Evolutionary conservation across 495 filamentous ascomycete species (phyloP).

Genomic region (Penicillium desertorum): DNA sequence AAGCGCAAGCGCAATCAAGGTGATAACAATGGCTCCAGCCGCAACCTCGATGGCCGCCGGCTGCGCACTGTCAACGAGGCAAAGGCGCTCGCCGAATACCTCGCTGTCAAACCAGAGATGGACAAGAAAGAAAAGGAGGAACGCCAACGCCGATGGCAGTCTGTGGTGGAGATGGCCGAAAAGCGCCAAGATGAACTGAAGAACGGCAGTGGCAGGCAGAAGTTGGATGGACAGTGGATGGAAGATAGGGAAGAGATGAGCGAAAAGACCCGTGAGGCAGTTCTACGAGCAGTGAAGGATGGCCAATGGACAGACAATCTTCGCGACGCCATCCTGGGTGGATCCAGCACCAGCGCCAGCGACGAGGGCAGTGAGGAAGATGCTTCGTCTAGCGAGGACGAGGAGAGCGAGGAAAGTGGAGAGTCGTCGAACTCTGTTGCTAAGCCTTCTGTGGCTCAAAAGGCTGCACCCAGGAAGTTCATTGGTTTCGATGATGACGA

Average conservation of each 20-base stretch:
- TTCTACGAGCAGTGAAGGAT: conserved; percentile 70
- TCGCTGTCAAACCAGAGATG: conserved; percentile 96
- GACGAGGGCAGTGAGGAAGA: conserved; percentile 44
- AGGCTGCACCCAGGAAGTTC: conserved; percentile 52
- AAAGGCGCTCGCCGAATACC: conserved; percentile 90
- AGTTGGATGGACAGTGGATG: conserved; percentile 87
- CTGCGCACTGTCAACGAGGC: conserved; percentile 91
- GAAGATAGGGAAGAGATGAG: conserved; percentile 85
- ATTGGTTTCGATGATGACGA: conserved; percentile 90
- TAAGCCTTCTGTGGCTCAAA: conserved; percentile 30
- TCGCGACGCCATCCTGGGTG: conserved; percentile 42
- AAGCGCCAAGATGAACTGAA: conserved; percentile 75
- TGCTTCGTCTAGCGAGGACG: conserved; percentile 45
- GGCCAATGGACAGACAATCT: conserved; percentile 53
- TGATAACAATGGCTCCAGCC: conserved; percentile 81
- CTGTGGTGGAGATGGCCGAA: conserved; percentile 80
- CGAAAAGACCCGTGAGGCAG: conserved; percentile 81
- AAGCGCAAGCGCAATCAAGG: conserved; percentile 84
- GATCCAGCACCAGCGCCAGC: conserved; percentile 53
- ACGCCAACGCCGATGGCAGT: conserved; percentile 74
- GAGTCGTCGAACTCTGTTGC: conserved; percentile 20
- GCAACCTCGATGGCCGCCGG: conserved; percentile 90
- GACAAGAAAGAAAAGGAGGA: conserved; percentile 87
- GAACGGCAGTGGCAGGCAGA: conserved; percentile 62
- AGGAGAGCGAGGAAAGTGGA: conserved; percentile 43